Conservation (phyloP, 2,329 filamentous ascomycete genomes). For the Cadophora gregata region DNA sequence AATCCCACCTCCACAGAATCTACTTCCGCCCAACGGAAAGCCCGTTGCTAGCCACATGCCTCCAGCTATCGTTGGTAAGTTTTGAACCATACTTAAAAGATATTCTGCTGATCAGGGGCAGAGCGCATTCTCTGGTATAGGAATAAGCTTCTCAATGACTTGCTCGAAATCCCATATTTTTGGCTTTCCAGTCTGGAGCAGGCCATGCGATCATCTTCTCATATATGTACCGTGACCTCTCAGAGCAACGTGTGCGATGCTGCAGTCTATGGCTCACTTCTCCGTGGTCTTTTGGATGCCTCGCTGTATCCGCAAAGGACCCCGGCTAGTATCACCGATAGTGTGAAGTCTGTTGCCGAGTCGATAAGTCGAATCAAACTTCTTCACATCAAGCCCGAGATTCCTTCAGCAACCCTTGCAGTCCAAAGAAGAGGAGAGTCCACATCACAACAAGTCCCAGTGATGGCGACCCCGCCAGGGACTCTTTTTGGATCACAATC, state of each 20-base stretch:
- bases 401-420: neutral
- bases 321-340: neutral
- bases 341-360: neutral
- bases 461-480: too few relatives aligned
- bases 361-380: neutral
- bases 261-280: conserved; percentile 17
- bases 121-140: neutral
- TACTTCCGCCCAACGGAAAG: neutral
- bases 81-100: neutral
- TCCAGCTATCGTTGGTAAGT: conserved; percentile 12
- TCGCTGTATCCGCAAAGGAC: conserved; percentile 7
- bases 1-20: neutral
- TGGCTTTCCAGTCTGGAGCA: neutral
- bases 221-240: neutral
- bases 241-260: conserved; percentile 19
- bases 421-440: too few relatives aligned
- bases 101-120: neutral
- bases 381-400: neutral
- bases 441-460: too few relatives aligned
- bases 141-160: neutral
- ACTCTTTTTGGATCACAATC: neutral
- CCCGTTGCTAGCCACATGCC: neutral
- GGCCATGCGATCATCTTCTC: neutral
- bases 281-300: conserved; percentile 1
- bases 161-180: neutral